Evolutionary conservation across 768 basidiomycete species (phyloP).

Genomic region (Phanerochaete sordida): DNA sequence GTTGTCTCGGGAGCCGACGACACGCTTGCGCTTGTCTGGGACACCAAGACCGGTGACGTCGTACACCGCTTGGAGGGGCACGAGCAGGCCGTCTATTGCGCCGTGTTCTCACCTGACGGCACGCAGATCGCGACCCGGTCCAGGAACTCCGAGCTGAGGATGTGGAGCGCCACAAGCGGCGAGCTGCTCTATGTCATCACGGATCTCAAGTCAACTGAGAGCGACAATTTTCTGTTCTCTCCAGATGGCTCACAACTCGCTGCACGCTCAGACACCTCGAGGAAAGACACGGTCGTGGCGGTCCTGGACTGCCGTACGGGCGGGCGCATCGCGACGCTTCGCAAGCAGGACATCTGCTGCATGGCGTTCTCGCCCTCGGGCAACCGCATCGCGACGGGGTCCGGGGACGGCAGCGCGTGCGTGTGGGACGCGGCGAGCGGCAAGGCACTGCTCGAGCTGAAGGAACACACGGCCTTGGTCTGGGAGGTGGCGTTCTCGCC

Average conservation of each 20-base stretch:
- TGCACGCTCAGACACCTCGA: constrained; percentile 4
- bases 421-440: constrained; percentile 24
- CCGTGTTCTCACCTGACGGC: constrained; percentile 20
- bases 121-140: constrained; percentile 19
- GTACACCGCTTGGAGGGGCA: background rate
- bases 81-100: constrained; percentile 8
- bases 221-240: constrained; percentile 15
- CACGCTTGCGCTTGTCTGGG: constrained; percentile 16
- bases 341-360: constrained; percentile 16
- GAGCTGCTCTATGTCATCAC: background rate
- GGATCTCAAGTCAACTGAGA: constrained; percentile 1
- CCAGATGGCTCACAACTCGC: constrained; percentile 17
- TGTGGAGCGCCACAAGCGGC: constrained; percentile 21
- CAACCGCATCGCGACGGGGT: constrained; percentile 17
- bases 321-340: background rate
- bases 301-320: constrained; percentile 13
- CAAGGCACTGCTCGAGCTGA: constrained; percentile 1
- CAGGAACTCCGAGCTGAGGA: constrained; percentile 15
- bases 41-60: constrained; percentile 14
- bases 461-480: constrained; percentile 16
- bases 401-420: constrained; percentile 16
- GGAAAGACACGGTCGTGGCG: too few relatives aligned
- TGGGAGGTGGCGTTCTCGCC: constrained; percentile 40
- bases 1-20: constrained; percentile 22
- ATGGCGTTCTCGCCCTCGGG: constrained; percentile 19